These are phyloP conservation scores for Paramecium tetraurelia DNA, from an alignment of 73 alveolate genomes.

Conservation along the genomic window DNA sequence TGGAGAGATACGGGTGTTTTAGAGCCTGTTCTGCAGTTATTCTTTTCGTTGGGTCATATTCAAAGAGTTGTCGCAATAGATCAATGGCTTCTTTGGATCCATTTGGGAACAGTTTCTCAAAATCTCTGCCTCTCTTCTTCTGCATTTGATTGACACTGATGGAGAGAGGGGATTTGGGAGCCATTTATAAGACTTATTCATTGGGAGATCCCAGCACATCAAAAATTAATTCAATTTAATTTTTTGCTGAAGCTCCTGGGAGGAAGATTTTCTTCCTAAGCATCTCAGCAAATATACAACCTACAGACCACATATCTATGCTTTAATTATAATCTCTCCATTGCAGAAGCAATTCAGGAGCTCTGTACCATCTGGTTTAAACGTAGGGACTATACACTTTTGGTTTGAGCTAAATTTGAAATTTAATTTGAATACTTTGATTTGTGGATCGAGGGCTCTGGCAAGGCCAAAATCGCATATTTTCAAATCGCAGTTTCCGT, in stretches of 20 bases:
- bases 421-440: conserved; percentile 13
- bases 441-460: conserved; percentile 63
- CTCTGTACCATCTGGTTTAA: conserved; percentile 85
- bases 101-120: conserved; percentile 2
- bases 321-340: conserved; percentile 63
- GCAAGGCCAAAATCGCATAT: conserved; percentile 78
- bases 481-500: conserved; percentile 63
- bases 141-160: not conserved
- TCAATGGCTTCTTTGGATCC: conserved; percentile 67
- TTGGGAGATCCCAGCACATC: conserved; percentile 86
- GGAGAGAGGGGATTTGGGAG: not conserved
- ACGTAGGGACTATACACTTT: conserved; percentile 65
- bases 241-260: conserved; percentile 83
- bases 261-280: conserved; percentile 79
- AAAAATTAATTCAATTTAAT: conserved; percentile 84
- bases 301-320: conserved; percentile 93
- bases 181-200: conserved; percentile 57
- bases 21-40: conserved; percentile 87
- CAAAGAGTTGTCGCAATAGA: conserved; percentile 57
- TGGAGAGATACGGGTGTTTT: conserved; percentile 86
- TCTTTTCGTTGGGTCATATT: conserved; percentile 83
- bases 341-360: conserved; percentile 78
- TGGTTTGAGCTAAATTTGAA: not conserved
- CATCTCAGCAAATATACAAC: conserved; percentile 93
- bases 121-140: conserved; percentile 24